Conservation (phyloP, 257 asterid genomes). For the Solanum chmielewskii region DNA sequence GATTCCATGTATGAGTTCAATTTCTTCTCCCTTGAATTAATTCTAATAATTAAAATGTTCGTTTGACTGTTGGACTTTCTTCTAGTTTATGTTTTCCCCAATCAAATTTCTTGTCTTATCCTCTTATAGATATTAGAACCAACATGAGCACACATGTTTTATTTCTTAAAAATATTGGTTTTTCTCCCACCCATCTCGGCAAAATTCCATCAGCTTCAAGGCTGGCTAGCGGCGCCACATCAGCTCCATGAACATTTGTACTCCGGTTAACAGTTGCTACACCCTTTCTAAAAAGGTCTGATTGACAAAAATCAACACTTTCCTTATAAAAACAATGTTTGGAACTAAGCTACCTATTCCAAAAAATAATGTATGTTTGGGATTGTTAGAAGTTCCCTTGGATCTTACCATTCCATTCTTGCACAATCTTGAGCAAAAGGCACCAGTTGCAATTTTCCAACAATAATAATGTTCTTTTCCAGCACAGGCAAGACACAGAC, state of each 20-base stretch:
- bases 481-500: neutral
- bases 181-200: neutral
- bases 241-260: neutral
- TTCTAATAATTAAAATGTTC: neutral
- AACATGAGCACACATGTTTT: neutral
- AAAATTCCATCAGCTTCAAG: neutral
- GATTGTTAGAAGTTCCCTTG: neutral
- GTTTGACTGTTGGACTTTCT: neutral
- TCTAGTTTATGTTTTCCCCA: neutral
- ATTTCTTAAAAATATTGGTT: neutral
- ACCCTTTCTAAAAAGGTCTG: neutral
- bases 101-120: neutral
- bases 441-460: neutral
- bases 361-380: neutral
- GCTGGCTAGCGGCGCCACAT: neutral
- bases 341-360: neutral
- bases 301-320: neutral
- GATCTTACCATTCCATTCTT: neutral
- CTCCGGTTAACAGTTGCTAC: neutral
- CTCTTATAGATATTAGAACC: neutral
- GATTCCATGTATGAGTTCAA: neutral
- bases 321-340: neutral
- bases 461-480: neutral
- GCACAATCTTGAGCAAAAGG: neutral
- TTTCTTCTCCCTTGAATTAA: neutral